Base-by-base conservation (phyloP, 78 protist species). In the Dictyostelium firmibasis region DNA sequence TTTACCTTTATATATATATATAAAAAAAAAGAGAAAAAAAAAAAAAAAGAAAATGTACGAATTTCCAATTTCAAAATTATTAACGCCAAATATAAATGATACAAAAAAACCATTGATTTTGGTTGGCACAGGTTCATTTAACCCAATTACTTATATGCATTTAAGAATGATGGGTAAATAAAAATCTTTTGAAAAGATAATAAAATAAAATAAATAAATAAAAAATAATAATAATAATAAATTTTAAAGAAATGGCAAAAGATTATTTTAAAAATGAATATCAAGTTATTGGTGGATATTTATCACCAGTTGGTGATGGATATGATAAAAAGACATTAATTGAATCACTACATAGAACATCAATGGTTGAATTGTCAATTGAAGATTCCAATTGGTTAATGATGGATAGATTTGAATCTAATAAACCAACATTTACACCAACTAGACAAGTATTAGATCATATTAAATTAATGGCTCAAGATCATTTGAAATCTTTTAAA, bases 271-370 rank as follows among this genome's bases (percentile, higher is more conserved):
- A 25, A 72, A 27, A 36, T 23, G 44, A 72, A 72, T 79, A 81
- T 81, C 44, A 72, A 27, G 95, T 91, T 3, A 60, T 91, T 25
- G 95, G 95, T 20, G 95, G 86, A 77, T 91, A 91, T 62, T 29
- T 91, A 18, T 81, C 88, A 77, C 95, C 95, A 13, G 95, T 91
- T 36, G 95, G 95, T 27, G 95, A 91, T 91, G 95, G 87, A 2
- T 91, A 91, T 44, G 83, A 91, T 57, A 91, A 91, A 64, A 27
- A 57, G 53, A 84, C 92, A 77, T 77, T 91, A 74, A 84, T 85
- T 31, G 41, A 70, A 35, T 4, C 78, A 5, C 25, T 20, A 36
- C 74, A 91, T 84, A 84, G 95, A 85, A 11, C 43, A 7, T 31
- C 60, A 1, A 91, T 91, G 86, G 13, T 78, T 23, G 38, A 33